Evolutionary conservation across 2,329 filamentous ascomycete species (phyloP), one percentile per base, ranked within the genome.

Genomic region (Cladophialophora immunda): DNA sequence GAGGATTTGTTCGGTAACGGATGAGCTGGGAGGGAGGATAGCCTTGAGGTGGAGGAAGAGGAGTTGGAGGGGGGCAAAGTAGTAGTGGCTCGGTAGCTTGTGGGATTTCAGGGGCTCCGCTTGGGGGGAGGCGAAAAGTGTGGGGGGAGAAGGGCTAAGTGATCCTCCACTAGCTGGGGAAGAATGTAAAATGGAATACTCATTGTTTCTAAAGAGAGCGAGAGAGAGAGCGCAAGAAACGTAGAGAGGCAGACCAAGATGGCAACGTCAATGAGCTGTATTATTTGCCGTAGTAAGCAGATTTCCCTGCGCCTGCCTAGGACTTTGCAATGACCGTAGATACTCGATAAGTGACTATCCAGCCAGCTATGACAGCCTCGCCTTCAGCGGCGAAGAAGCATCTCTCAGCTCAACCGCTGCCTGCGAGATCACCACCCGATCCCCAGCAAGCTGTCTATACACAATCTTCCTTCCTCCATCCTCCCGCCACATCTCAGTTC

Each of bases 401-500:
- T 36, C 47, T 7, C 19, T 55, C 29, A 61, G 27, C 3, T 34
- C n/a, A 19, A 65, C 62, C 15, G 55, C 55, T 13, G 57, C 64
- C 32, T 60, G 45, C 9, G 41, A 52, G 15, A 66, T 62, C 5
- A 66, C 64, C 7, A 66, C 58, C 19, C 50, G 62, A 5, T 62
- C 62, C 3, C 32, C 62, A 5, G 30, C 45, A 11, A 59, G 9
- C 56, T 60, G 55, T 36, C 55, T n/a, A 45, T 65, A 59, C 13
- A 59, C 30, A 29, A 59, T 45, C 17, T 19, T 32, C 22, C 22
- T 25, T 2, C 55, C 45, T 2, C 29, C 29, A 9, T 36, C 64
- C 34, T 47, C 57, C 13, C 25, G 45, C 67, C 67, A 69, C 67
- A 69, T 69, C 56, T 69, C 64, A 11, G 64, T 67, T 45, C 55